Evolutionary conservation across 306 rosid species (phyloP).

Genomic region (Dryas alaskensis): DNA sequence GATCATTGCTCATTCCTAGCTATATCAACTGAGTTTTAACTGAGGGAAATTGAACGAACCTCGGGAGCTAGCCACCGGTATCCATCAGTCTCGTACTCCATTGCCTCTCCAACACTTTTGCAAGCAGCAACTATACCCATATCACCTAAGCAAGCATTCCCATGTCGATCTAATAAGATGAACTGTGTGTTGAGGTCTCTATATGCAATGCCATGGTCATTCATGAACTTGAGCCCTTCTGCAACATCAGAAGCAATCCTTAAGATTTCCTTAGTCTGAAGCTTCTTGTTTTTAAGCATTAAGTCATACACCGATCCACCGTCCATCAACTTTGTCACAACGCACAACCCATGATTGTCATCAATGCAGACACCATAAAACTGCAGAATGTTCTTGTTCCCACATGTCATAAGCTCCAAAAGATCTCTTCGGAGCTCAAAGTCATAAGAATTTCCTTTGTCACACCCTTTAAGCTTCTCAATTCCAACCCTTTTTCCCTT

Average conservation of each 20-base stretch:
- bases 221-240: conserved; percentile 88
- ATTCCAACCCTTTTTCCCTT: conserved; percentile 87
- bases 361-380: conserved; percentile 78
- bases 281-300: conserved; percentile 70
- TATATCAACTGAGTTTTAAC: conserved; percentile 21
- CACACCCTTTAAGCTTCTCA: conserved; percentile 93
- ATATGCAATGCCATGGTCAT: conserved; percentile 77
- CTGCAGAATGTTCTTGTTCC: conserved; percentile 74
- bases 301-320: conserved; percentile 82
- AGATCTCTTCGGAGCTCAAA: conserved; percentile 81
- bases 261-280: conserved; percentile 66
- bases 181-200: conserved; percentile 82
- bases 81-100: conserved; percentile 95
- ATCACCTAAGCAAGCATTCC: conserved; percentile 90
- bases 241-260: conserved; percentile 82
- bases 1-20: background rate
- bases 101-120: conserved; percentile 74
- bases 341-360: conserved; percentile 87
- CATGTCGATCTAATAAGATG: conserved; percentile 76
- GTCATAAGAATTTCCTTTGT: conserved; percentile 74
- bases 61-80: conserved; percentile 96
- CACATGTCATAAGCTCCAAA: conserved; percentile 84
- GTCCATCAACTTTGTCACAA: conserved; percentile 83
- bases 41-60: conserved; percentile 53
- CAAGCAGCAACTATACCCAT: conserved; percentile 87